Percentiles rank a stretch among this genome's conserved stretches.
Evolutionary conservation across 371 early-diverging fungal species (phyloP).

Genomic region (Actinomucor elegans): DNA sequence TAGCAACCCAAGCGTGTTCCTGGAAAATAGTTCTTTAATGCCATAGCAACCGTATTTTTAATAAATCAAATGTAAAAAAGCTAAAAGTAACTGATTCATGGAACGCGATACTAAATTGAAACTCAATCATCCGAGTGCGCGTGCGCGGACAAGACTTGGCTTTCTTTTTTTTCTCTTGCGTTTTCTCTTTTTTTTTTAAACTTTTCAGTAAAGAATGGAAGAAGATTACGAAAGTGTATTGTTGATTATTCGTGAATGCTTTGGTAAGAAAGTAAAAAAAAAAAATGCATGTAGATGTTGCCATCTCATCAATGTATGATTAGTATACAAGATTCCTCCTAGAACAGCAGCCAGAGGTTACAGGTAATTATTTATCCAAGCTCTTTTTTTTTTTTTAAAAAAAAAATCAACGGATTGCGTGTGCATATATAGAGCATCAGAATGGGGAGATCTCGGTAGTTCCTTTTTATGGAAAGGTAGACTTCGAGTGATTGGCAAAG

Average conservation of each 20-base stretch:
- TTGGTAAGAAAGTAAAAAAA: constrained; percentile 49
- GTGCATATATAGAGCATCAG: constrained; percentile 79
- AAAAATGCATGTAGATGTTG: neutral
- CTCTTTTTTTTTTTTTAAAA: neutral
- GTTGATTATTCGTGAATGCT: constrained; percentile 80
- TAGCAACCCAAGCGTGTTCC: too few species aligned
- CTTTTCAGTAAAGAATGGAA: neutral
- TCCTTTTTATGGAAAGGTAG: constrained; percentile 83
- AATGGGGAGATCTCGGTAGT: constrained; percentile 81
- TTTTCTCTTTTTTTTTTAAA: neutral
- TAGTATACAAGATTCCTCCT: constrained; percentile 83
- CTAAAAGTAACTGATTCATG: too few species aligned
- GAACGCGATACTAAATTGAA: too few species aligned
- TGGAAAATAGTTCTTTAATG: too few species aligned
- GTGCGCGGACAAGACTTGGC: too few species aligned
- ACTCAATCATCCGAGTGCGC: too few species aligned
- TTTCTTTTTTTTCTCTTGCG: neutral
- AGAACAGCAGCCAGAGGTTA: constrained; percentile 73
- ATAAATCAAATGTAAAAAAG: too few species aligned
- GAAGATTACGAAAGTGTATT: constrained; percentile 80
- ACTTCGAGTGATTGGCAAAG: constrained; percentile 72
- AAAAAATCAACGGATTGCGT: neutral
- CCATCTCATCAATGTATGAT: neutral
- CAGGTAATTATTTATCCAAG: constrained; percentile 40
- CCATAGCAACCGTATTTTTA: too few species aligned